A percentile compares a stretch with the other conserved stretches of the same genome.
These are phyloP conservation scores for Paraglomus brasilianum DNA, from an alignment of 192 early-diverging fungal genomes.

Conservation along the genomic window DNA sequence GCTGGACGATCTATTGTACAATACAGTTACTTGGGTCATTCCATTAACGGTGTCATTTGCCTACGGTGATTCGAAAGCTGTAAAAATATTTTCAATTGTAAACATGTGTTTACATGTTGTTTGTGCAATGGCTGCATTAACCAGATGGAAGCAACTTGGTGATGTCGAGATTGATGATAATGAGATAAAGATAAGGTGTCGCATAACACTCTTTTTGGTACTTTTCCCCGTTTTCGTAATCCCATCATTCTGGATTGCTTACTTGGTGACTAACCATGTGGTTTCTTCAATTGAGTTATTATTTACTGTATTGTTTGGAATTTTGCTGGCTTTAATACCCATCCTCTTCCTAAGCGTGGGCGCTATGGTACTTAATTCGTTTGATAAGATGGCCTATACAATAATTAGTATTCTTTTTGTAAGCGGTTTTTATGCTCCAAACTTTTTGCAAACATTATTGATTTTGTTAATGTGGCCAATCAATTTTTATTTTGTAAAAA, in stretches of 20 bases:
- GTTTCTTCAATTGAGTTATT: background rate
- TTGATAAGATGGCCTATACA: no score
- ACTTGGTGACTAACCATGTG: background rate
- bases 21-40: conserved; percentile 18
- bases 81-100: conserved; percentile 30
- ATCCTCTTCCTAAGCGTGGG: background rate
- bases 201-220: background rate
- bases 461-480: conserved; percentile 14
- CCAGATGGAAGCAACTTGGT: background rate
- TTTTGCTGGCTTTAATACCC: background rate
- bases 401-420: background rate
- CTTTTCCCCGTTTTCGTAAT: background rate
- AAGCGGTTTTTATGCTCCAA: conserved; percentile 5
- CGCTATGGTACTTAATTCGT: background rate
- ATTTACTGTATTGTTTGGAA: conserved; percentile 1
- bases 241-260: conserved; percentile 11
- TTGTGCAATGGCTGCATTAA: conserved; percentile 9
- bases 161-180: no score
- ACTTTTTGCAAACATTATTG: conserved; percentile 10
- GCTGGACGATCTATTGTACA: conserved; percentile 26
- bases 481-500: conserved; percentile 22
- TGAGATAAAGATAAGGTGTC: no score
- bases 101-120: conserved; percentile 19
- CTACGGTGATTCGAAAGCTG: background rate
- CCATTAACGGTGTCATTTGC: conserved; percentile 13